Evolutionary conservation across 2,329 filamentous ascomycete species (phyloP).

Genomic region (Sclerotiophoma versabilis): DNA sequence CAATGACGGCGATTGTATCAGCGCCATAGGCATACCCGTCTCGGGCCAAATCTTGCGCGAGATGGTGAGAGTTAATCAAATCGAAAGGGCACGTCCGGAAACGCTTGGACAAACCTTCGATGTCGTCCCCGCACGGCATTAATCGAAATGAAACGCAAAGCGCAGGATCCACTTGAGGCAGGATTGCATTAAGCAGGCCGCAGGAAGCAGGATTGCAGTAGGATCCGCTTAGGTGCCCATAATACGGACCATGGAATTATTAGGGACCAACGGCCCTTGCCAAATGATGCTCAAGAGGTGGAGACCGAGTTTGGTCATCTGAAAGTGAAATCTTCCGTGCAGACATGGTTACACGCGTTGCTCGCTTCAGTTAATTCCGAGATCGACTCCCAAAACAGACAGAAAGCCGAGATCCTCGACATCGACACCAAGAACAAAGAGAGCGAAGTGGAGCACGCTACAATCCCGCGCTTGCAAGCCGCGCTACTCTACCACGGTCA

Average conservation of each 20-base stretch:
- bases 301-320: constrained; percentile 17
- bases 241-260: constrained; percentile 11
- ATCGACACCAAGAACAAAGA: constrained; percentile 7
- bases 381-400: constrained; percentile 18
- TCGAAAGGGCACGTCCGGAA: constrained; percentile 2
- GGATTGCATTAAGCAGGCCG: constrained; percentile 5
- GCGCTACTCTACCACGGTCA: constrained; percentile 9
- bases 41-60: constrained; percentile 1
- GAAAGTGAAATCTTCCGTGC: constrained; percentile 11
- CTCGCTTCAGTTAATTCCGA: constrained; percentile 19
- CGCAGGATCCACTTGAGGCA: constrained; percentile 13
- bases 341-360: constrained; percentile 12
- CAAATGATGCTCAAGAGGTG: constrained; percentile 17
- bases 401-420: constrained; percentile 18
- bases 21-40: not conserved
- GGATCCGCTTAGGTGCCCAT: constrained; percentile 16
- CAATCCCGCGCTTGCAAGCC: constrained; percentile 6
- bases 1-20: constrained; percentile 4
- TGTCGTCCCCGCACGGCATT: constrained; percentile 15
- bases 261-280: constrained; percentile 13
- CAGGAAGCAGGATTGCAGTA: constrained; percentile 16
- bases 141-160: constrained; percentile 20
- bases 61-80: constrained; percentile 3
- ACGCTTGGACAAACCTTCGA: constrained; percentile 9
- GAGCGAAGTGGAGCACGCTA: constrained; percentile 12